Base-by-base conservation (phyloP, 306 rosid species). In the Gastrolobium bilobum region DNA sequence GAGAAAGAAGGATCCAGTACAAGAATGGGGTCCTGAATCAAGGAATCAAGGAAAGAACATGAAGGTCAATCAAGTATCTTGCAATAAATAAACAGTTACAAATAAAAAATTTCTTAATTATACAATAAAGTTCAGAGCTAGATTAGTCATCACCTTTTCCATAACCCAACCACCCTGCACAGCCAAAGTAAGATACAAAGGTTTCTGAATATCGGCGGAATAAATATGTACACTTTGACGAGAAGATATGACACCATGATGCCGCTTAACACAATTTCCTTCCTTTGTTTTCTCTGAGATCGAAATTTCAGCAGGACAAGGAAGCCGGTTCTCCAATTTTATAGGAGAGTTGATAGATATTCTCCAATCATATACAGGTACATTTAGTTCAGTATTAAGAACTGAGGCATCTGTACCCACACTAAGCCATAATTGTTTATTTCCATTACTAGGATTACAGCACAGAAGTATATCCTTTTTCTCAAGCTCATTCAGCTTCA, bases 281-380 rank as follows among this genome's bases (percentile, higher is more conserved):
- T 91, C 99, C 84, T 83, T 90, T 62, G 81, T 80, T 88, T 86
- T 93, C 76, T 95, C 96, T 87, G 85, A 89, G 66, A 95, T 71
- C 40, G 90, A 90, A 84, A 91, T 91, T 67, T 90, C 87, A 72
- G 94, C 99, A 5, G 96, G 92, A 78, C 97, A 91, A 51, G 99
- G 98, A 85, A 95, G 93, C 59, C 98, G 88, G 48, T 90, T 95
- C 84, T 95, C 99, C 84, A 95, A 82, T 88, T 93, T 93, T 84
- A 95, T 11, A 14, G 99, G 97, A 79, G 99, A 83, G 83, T 85
- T 85, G 46, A 95, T 73, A 74, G 98, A 90, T 73, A 95, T 87
- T 91, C 80, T 87, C 99, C 99, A 93, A 85, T 95, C 99, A 84
- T 93, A 95, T 61, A 95, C 93, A 76, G 99, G 99, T 56, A 85